Conservation (phyloP, 805 yeast genomes). For the Ascoidea rubescens region DNA sequence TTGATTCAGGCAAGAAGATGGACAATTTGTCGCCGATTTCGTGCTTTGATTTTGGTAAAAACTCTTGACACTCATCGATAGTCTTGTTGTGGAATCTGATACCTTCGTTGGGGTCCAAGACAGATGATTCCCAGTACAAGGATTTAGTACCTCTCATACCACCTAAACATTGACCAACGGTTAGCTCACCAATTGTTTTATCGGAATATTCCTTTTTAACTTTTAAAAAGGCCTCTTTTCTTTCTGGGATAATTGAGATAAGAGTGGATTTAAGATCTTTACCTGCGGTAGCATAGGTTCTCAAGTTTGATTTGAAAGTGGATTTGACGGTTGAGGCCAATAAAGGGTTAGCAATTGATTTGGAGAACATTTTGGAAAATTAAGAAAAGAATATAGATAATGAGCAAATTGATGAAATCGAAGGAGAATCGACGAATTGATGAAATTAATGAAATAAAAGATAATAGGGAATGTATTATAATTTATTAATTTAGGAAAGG, state of each 20-base stretch:
- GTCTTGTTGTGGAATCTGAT: conserved; percentile 70
- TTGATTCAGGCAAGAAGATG: conserved; percentile 62
- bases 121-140: conserved; percentile 71
- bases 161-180: conserved; percentile 36
- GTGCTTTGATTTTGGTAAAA: conserved; percentile 38
- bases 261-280: conserved; percentile 19
- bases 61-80: conserved; percentile 54
- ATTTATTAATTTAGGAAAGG: too few relatives aligned
- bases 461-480: too few relatives aligned
- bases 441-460: too few relatives aligned
- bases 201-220: conserved; percentile 23
- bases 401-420: neutral
- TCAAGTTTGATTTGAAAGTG: too few relatives aligned
- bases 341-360: neutral
- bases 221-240: conserved; percentile 23
- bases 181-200: conserved; percentile 29
- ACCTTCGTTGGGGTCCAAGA: conserved; percentile 62
- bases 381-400: too few relatives aligned
- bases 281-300: neutral
- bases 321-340: neutral
- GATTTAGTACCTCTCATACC: conserved; percentile 75
- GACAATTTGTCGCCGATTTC: conserved; percentile 29
- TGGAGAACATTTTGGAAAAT: neutral
- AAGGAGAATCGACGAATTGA: too few relatives aligned
- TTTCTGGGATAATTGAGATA: conserved; percentile 27